Evolutionary conservation across 192 early-diverging fungal genomes (phyloP).

Genomic region (Backusella tuberculispora): DNA sequence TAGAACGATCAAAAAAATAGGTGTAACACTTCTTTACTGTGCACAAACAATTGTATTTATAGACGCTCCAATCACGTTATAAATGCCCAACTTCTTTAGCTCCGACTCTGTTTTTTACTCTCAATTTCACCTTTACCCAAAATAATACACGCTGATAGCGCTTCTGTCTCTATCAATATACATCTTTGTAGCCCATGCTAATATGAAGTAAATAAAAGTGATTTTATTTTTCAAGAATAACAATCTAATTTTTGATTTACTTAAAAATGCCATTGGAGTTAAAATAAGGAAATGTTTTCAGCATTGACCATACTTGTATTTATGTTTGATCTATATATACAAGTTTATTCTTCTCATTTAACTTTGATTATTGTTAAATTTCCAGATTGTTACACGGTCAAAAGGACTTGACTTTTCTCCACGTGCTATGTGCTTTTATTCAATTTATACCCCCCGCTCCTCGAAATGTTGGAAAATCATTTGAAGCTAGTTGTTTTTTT

Average conservation of each 20-base stretch:
- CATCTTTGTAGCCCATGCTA: not conserved
- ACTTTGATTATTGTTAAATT: slow-evolving; percentile 4
- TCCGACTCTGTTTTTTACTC: slow-evolving; percentile 6
- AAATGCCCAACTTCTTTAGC: not conserved
- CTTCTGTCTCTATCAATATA: not conserved
- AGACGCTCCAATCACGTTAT: slow-evolving; percentile 15
- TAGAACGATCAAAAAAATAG: not conserved
- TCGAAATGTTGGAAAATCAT: slow-evolving; percentile 1
- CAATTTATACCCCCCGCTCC: slow-evolving; percentile 1
- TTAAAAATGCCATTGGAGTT: not conserved
- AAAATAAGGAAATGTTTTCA: not conserved
- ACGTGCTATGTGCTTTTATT: not conserved
- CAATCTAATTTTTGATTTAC: not conserved
- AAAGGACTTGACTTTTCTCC: slow-evolving; percentile 7
- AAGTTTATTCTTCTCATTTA: not conserved
- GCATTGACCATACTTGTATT: not conserved
- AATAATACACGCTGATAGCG: not conserved
- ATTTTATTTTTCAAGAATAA: not conserved
- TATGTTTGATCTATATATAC: not conserved
- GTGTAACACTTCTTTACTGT: slow-evolving; percentile 9
- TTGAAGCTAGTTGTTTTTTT: not conserved
- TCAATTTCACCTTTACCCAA: not conserved
- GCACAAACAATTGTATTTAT: slow-evolving; percentile 21
- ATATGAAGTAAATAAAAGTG: not conserved
- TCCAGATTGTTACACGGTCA: not conserved